Conservation (phyloP, 192 early-diverging fungal genomes). For the Entomortierella chlamydospora region DNA sequence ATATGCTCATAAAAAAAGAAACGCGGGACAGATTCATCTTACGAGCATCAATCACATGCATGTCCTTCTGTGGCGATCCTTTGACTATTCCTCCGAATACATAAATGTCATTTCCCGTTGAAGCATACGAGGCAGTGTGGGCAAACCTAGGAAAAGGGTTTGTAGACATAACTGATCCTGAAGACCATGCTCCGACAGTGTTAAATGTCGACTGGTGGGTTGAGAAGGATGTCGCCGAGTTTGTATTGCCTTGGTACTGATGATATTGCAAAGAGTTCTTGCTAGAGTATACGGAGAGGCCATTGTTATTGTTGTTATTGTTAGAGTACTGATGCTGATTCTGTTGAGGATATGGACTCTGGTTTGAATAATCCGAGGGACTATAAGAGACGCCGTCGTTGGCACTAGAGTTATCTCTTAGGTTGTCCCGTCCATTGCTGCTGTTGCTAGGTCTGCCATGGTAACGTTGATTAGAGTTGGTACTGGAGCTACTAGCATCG, state of each 20-base stretch:
- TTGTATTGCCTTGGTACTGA: constrained; percentile 7
- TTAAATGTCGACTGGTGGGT: constrained; percentile 29
- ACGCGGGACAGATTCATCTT: no score
- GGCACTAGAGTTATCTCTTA: constrained; percentile 18
- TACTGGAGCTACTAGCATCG: constrained; percentile 10
- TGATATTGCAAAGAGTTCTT: constrained; percentile 17
- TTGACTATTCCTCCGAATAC: constrained; percentile 56
- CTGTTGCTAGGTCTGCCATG: constrained; percentile 18
- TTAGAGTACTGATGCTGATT: constrained; percentile 18
- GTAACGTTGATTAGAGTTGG: constrained; percentile 14
- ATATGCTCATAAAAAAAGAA: no score
- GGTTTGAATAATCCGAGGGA: constrained; percentile 19
- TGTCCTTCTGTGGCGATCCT: constrained; percentile 49
- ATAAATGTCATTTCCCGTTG: constrained; percentile 46
- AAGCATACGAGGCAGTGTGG: constrained; percentile 42
- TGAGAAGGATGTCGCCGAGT: constrained; percentile 23
- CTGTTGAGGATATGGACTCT: constrained; percentile 9
- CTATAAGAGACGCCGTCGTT: constrained; percentile 18
- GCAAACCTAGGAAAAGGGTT: constrained; percentile 55
- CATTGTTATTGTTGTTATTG: no score
- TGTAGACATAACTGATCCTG: constrained; percentile 34
- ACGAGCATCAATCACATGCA: constrained; percentile 55
- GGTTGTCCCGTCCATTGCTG: constrained; percentile 6
- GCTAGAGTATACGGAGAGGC: constrained; percentile 6
- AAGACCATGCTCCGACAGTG: constrained; percentile 19